These are phyloP conservation scores for Halophytophthora polymorphica DNA, from an alignment of 352 stramenopile species.

Conservation along the genomic window DNA sequence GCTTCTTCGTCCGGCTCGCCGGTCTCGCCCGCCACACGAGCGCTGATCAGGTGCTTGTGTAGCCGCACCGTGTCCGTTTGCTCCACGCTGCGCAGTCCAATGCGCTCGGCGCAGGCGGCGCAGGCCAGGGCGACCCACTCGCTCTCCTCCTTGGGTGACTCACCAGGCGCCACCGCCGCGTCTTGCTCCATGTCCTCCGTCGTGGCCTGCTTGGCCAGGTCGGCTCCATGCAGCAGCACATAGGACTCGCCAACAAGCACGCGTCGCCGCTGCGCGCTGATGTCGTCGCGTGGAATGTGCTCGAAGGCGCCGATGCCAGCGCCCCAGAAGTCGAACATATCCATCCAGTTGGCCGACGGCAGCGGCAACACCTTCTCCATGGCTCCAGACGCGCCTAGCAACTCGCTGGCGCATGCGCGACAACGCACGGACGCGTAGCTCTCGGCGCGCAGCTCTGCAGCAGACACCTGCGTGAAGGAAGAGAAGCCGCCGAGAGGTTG, in stretches of 20 bases:
- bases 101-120: constrained; percentile 26
- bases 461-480: constrained; percentile 51
- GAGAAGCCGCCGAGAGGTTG: constrained; percentile 48
- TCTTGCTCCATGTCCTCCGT: constrained; percentile 6
- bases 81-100: constrained; percentile 41
- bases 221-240: constrained; percentile 51
- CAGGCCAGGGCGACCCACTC: constrained; percentile 46
- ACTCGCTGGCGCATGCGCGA: constrained; percentile 28
- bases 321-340: constrained; percentile 88
- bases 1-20: constrained; percentile 1
- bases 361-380: constrained; percentile 69
- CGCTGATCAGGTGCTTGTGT: constrained; percentile 55
- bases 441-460: constrained; percentile 33
- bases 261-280: constrained; percentile 42
- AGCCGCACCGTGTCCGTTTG: constrained; percentile 47
- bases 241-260: constrained; percentile 67
- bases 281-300: constrained; percentile 69
- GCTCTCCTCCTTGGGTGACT: constrained; percentile 21
- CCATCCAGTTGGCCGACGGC: constrained; percentile 80
- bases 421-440: constrained; percentile 49
- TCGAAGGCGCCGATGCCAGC: constrained; percentile 75
- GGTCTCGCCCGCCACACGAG: constrained; percentile 4
- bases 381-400: constrained; percentile 1
- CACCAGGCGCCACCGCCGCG: constrained; percentile 3
- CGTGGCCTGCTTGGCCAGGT: constrained; percentile 28